phyloP scores from a whole-genome alignment of 768 basidiomycete species.

The Tulasnella sp. region DNA sequence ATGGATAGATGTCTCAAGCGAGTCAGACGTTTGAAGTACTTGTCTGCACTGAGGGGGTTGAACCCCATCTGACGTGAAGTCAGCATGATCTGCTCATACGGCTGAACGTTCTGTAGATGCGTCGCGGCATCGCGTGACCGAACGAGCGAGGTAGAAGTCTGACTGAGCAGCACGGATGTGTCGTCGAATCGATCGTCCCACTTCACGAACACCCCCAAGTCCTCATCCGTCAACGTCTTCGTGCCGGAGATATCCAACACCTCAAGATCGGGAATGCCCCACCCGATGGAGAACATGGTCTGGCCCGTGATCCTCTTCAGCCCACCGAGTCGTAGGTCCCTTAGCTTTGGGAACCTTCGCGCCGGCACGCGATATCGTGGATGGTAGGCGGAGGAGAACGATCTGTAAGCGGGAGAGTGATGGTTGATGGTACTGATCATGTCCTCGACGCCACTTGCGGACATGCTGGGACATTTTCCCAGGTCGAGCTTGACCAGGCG shows the following conservation, averaged over 20 bases:
- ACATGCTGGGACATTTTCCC: constrained; percentile 57
- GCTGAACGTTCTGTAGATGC: constrained; percentile 26
- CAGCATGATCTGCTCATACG: constrained; percentile 24
- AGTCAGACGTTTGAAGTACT: constrained; percentile 51
- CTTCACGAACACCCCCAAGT: constrained; percentile 61
- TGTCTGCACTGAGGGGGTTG: constrained; percentile 32
- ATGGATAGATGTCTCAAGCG: constrained; percentile 61
- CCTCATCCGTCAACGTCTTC: constrained; percentile 60
- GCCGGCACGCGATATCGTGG: constrained; percentile 20
- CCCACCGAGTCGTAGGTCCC: constrained; percentile 55
- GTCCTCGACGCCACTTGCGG: constrained; percentile 30
- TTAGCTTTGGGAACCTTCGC: constrained; percentile 28
- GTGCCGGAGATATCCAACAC: constrained; percentile 71
- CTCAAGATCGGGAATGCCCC: constrained; percentile 58
- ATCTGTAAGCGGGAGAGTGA: constrained; percentile 16
- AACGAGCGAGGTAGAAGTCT: constrained; percentile 22
- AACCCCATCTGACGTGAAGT: constrained; percentile 55
- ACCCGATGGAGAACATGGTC: constrained; percentile 54
- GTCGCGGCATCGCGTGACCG: constrained; percentile 27
- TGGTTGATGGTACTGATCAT: constrained; percentile 32
- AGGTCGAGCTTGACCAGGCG: constrained; percentile 52
- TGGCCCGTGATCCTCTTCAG: constrained; percentile 49
- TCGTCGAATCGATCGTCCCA: constrained; percentile 28
- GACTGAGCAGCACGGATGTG: constrained; percentile 28
- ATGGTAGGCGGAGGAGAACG: constrained; percentile 33